A percentile compares a stretch with the other conserved stretches of the same genome.
These are phyloP conservation scores for Aschersonia sp. DNA, from an alignment of 2,329 filamentous ascomycete species.

Conservation along the genomic window DNA sequence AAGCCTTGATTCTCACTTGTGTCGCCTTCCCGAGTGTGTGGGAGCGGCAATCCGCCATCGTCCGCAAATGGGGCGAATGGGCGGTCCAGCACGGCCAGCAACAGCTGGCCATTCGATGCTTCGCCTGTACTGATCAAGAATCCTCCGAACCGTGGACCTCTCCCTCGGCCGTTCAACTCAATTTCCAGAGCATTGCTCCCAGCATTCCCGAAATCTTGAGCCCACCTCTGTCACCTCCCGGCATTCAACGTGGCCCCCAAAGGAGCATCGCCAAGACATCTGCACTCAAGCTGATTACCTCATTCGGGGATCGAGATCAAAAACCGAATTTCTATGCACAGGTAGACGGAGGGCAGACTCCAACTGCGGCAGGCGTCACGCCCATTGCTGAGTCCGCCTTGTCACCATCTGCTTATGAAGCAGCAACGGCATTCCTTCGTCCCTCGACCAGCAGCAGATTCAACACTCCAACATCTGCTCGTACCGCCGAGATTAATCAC, in stretches of 20 bases:
- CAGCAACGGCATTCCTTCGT: slow-evolving; percentile 52
- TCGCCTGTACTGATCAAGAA: slow-evolving; percentile 79
- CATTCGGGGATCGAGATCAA: slow-evolving; percentile 52
- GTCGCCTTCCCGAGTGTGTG: slow-evolving; percentile 73
- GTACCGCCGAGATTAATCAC: slow-evolving; percentile 42
- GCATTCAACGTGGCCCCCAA: slow-evolving; percentile 41
- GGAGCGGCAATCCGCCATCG: slow-evolving; percentile 76
- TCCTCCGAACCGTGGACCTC: slow-evolving; percentile 79
- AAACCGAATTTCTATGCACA: slow-evolving; percentile 51
- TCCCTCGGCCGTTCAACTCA: slow-evolving; percentile 54
- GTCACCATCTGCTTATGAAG: slow-evolving; percentile 48
- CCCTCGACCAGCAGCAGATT: slow-evolving; percentile 53
- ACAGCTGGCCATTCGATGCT: slow-evolving; percentile 81
- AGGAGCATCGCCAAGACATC: slow-evolving; percentile 63
- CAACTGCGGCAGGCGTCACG: slow-evolving; percentile 69
- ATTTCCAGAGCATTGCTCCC: slow-evolving; percentile 37
- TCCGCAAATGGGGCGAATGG: slow-evolving; percentile 90
- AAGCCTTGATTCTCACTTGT: slow-evolving; percentile 79
- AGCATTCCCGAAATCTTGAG: slow-evolving; percentile 49
- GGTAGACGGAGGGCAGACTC: slow-evolving; percentile 49
- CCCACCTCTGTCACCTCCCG: slow-evolving; percentile 61
- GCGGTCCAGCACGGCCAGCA: slow-evolving; percentile 77
- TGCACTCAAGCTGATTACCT: slow-evolving; percentile 80
- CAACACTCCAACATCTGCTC: slow-evolving; percentile 54
- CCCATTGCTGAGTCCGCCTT: slow-evolving; percentile 68